phyloP scores from a whole-genome alignment of 257 asterid species.

The Solanum neorickii region DNA sequence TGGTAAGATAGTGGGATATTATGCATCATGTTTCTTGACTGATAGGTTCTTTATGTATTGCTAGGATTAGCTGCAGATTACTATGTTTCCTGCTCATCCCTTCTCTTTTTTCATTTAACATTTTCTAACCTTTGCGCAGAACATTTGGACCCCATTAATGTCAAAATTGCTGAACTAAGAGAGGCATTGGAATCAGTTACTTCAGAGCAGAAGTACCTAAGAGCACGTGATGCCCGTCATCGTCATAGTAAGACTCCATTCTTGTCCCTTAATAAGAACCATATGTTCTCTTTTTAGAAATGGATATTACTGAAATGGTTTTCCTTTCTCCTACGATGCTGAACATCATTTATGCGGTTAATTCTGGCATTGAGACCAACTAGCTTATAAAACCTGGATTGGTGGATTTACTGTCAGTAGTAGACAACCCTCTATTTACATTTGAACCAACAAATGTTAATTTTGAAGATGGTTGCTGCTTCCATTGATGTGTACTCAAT shows the following conservation, averaged over 20 bases:
- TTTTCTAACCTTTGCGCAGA: constrained; percentile 18
- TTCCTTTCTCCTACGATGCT: not conserved
- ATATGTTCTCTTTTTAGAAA: not conserved
- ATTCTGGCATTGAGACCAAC: not conserved
- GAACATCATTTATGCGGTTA: not conserved
- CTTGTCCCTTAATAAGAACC: not conserved
- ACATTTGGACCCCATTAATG: constrained; percentile 79
- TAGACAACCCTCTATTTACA: not conserved
- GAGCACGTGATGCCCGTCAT: constrained; percentile 64
- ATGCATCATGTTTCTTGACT: not conserved
- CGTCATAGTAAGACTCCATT: constrained; percentile 54
- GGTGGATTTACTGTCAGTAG: not conserved
- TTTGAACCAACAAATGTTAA: not conserved
- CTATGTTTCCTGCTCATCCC: not conserved
- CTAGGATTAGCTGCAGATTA: not conserved
- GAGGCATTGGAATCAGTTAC: constrained; percentile 77
- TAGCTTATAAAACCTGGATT: not conserved
- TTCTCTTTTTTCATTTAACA: not conserved
- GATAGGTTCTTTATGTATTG: not conserved
- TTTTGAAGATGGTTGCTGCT: not conserved
- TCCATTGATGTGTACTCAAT: not conserved
- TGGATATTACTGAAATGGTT: not conserved
- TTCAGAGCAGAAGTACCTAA: constrained; percentile 68
- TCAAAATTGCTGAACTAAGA: constrained; percentile 74
- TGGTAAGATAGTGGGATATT: not conserved